Conservation (phyloP, 23 red algal genomes). For the Porphyridium purpureum region DNA sequence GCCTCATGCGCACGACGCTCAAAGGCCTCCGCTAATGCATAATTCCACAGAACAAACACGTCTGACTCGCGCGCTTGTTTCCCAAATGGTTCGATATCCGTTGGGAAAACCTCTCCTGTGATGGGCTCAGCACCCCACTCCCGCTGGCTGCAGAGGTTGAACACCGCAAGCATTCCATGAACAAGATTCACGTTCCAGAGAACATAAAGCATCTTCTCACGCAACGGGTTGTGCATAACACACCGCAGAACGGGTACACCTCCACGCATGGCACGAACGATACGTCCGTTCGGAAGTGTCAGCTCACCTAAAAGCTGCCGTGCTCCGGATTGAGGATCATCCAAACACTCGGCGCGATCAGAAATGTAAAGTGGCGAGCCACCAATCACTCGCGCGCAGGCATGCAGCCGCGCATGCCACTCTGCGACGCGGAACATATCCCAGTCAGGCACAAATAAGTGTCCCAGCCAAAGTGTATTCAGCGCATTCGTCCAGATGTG, state of each 20-base stretch:
- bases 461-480: conserved; percentile 26
- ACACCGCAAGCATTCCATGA: neutral
- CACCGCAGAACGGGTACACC: neutral
- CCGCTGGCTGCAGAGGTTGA: neutral
- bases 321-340: neutral
- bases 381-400: conserved; percentile 24
- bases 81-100: no score
- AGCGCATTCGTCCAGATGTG: conserved; percentile 37
- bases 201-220: neutral
- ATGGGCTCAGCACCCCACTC: neutral
- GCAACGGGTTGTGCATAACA: neutral
- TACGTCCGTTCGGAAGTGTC: neutral
- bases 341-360: conserved; percentile 3
- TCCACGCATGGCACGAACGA: neutral
- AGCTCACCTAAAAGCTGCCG: no score
- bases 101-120: no score
- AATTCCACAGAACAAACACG: neutral
- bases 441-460: conserved; percentile 62
- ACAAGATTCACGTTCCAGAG: neutral
- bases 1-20: neutral
- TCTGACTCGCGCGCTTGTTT: no score
- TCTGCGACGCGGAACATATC: conserved; percentile 46
- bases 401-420: conserved; percentile 19
- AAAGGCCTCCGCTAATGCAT: neutral
- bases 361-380: conserved; percentile 36